These are phyloP conservation scores for Digitaria exilis DNA, from an alignment of 202 grass and related monocot species.

Conservation along the genomic window DNA sequence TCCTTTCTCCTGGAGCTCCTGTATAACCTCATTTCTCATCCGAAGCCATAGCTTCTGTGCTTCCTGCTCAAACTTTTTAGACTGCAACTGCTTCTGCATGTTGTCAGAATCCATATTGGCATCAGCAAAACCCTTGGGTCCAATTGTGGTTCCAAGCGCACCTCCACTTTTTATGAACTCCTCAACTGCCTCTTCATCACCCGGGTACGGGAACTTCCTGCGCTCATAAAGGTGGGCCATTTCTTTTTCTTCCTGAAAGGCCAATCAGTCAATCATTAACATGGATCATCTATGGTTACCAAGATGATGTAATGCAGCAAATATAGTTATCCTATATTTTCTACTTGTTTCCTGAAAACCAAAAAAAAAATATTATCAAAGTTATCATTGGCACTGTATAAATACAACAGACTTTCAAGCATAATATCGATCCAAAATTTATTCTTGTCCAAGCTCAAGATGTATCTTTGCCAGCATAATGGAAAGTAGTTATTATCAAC, in stretches of 20 bases:
- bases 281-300: neutral
- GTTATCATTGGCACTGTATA: neutral
- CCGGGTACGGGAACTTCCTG: slow-evolving; percentile 70
- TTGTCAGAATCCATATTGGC: slow-evolving; percentile 63
- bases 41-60: slow-evolving; percentile 75
- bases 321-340: neutral
- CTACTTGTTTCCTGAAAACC: neutral
- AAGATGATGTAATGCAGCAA: neutral
- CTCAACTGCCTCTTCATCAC: slow-evolving; percentile 71
- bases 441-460: neutral
- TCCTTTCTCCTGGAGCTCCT: slow-evolving; percentile 79
- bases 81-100: slow-evolving; percentile 79
- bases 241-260: slow-evolving; percentile 77
- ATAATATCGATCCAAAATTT: neutral
- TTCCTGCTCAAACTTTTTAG: slow-evolving; percentile 80
- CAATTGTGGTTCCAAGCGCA: slow-evolving; percentile 67
- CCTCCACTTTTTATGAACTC: slow-evolving; percentile 80
- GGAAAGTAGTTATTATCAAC: neutral
- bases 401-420: neutral
- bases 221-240: slow-evolving; percentile 86
- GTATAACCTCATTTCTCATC: slow-evolving; percentile 81
- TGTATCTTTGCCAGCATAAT: neutral
- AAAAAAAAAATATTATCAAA: neutral
- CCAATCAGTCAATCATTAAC: neutral
- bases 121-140: slow-evolving; percentile 75